Conservation (phyloP, 257 asterid species). For the Prunella vulgaris region DNA sequence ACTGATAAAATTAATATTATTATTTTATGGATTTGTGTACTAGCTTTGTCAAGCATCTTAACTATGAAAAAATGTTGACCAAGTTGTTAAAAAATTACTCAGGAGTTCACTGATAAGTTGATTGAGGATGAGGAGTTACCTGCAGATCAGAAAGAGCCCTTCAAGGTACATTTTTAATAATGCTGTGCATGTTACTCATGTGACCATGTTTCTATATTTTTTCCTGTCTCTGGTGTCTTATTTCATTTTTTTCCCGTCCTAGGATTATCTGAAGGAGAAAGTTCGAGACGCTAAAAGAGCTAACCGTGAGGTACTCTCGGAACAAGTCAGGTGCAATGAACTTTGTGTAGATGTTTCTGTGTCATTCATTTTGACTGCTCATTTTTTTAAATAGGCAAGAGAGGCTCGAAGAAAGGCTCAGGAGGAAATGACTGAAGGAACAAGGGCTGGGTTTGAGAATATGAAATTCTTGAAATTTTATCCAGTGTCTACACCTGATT, state of each 20-base stretch:
- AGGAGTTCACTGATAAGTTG: conserved; percentile 69
- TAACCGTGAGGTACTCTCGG: conserved; percentile 60
- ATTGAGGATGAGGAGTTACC: conserved; percentile 67
- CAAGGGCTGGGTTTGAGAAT: conserved; percentile 62
- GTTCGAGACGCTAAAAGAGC: conserved; percentile 70
- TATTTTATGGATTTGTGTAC: not conserved
- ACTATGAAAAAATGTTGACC: not conserved
- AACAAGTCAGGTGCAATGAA: not conserved
- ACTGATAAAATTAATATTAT: not conserved
- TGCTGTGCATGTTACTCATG: conserved; percentile 2
- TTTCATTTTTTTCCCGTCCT: conserved; percentile 6
- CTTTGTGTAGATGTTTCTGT: conserved; percentile 8
- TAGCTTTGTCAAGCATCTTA: not conserved
- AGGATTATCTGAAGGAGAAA: conserved; percentile 73
- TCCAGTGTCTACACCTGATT: conserved; percentile 65
- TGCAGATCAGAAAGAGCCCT: conserved; percentile 63
- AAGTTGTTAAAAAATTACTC: conserved; percentile 1
- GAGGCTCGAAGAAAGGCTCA: conserved; percentile 73
- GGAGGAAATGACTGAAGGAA: conserved; percentile 65
- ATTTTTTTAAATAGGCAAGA: conserved; percentile 59
- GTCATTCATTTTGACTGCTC: conserved; percentile 13
- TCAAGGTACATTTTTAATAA: conserved; percentile 41
- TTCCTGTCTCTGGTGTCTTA: not conserved
- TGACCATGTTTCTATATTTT: not conserved
- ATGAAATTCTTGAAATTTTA: conserved; percentile 79